These are phyloP conservation scores for Aspergillus puulaauensis DNA, from an alignment of 2,329 filamentous ascomycete species.

Conservation along the genomic window DNA sequence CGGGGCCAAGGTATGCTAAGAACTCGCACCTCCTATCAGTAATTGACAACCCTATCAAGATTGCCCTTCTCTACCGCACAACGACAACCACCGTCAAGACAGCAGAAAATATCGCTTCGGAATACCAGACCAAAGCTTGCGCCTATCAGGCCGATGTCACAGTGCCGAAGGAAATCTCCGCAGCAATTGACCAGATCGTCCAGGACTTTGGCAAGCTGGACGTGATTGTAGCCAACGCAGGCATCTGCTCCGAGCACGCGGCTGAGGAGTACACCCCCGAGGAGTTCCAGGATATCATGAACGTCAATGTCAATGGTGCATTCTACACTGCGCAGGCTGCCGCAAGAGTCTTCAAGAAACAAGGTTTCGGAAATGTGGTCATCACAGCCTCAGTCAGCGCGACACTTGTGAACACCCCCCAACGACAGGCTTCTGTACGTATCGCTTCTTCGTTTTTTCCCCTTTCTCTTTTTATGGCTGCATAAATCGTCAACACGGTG, in stretches of 20 bases:
- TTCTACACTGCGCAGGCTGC: conserved; percentile 40
- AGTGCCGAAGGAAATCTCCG: conserved; percentile 28
- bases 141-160: conserved; percentile 36
- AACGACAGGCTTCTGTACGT: conserved; percentile 32
- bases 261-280: conserved; percentile 38
- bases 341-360: conserved; percentile 33
- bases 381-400: conserved; percentile 39
- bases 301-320: conserved; percentile 39
- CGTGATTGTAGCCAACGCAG: conserved; percentile 48
- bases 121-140: conserved; percentile 26
- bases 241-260: conserved; percentile 24
- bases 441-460: too few species aligned
- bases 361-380: conserved; percentile 35
- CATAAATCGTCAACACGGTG: too few species aligned
- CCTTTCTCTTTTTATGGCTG: too few species aligned
- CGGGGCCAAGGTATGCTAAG: conserved; percentile 33
- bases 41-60: conserved; percentile 8
- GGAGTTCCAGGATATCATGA: conserved; percentile 40
- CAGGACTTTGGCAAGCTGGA: conserved; percentile 45
- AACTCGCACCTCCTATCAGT: conserved; percentile 3
- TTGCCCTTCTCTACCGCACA: conserved; percentile 33
- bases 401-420: conserved; percentile 38
- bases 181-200: conserved; percentile 30
- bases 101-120: conserved; percentile 26
- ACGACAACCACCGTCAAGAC: conserved; percentile 21